Percentiles rank a stretch among this genome's conserved stretches.
phyloP scores from a whole-genome alignment of 139 green algal genomes.

The Eudorina sp. region DNA sequence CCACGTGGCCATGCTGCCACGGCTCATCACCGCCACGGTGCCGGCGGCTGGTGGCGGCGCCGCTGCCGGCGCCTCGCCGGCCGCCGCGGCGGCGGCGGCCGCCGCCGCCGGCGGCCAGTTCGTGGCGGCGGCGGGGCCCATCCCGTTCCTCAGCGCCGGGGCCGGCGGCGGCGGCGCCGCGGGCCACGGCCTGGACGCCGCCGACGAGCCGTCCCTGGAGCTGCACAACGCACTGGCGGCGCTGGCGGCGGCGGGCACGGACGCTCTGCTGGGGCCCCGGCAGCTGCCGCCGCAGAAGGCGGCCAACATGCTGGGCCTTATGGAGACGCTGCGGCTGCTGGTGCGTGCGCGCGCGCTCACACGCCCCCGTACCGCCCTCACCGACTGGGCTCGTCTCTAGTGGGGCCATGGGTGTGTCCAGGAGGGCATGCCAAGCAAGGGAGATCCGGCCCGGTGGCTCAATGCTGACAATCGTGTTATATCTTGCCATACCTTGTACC shows the following conservation, averaged over 20 bases:
- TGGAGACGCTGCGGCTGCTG: slow-evolving; percentile 77
- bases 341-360: too few species aligned
- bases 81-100: background rate
- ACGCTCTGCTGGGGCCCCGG: slow-evolving; percentile 16
- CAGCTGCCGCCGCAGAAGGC: slow-evolving; percentile 64
- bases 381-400: too few species aligned
- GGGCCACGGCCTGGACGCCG: background rate
- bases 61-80: background rate
- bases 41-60: slow-evolving; percentile 15
- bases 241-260: slow-evolving; percentile 35
- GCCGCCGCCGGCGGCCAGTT: slow-evolving; percentile 13
- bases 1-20: slow-evolving; percentile 55
- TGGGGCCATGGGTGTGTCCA: background rate
- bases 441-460: too few species aligned
- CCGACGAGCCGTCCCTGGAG: slow-evolving; percentile 20
- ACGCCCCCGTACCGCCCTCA: too few species aligned
- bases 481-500: too few species aligned
- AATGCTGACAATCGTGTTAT: too few species aligned
- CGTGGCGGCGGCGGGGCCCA: background rate
- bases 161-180: background rate
- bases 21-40: slow-evolving; percentile 57
- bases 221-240: slow-evolving; percentile 38
- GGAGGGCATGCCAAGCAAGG: too few species aligned
- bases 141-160: background rate
- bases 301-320: slow-evolving; percentile 74